Conservation (phyloP, 2,329 filamentous ascomycete species). For the Fusarium anguioides region DNA sequence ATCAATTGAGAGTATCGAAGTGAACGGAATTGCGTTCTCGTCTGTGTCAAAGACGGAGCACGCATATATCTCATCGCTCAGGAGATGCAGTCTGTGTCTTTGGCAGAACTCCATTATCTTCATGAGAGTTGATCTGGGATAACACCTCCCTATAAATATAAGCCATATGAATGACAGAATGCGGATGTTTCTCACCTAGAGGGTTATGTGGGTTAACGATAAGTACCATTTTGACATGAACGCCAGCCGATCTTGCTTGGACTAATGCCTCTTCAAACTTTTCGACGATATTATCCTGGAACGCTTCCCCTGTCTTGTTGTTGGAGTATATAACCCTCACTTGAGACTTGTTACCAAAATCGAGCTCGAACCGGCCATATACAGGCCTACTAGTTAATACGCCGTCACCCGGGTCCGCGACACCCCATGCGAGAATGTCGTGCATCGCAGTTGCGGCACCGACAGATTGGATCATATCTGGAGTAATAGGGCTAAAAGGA, state of each 20-base stretch:
- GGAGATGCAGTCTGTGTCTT: conserved; percentile 61
- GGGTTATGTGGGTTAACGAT: conserved; percentile 67
- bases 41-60: conserved; percentile 59
- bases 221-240: conserved; percentile 58
- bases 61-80: conserved; percentile 70
- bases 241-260: conserved; percentile 49
- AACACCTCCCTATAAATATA: conserved; percentile 53
- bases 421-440: conserved; percentile 53
- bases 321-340: conserved; percentile 59
- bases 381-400: conserved; percentile 55
- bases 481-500: conserved; percentile 46
- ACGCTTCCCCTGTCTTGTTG: conserved; percentile 55
- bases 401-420: conserved; percentile 53
- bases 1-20: conserved; percentile 61
- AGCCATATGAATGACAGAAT: neutral
- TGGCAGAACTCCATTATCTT: conserved; percentile 62
- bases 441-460: conserved; percentile 54
- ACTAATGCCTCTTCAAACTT: conserved; percentile 58
- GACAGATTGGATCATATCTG: conserved; percentile 49
- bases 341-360: conserved; percentile 57
- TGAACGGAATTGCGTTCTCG: conserved; percentile 54
- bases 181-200: conserved; percentile 50
- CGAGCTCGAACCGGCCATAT: conserved; percentile 62
- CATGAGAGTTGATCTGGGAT: conserved; percentile 56
- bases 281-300: conserved; percentile 56